Evolutionary conservation across 805 yeast genomes (phyloP).

Genomic region (Saccharomycopsis sp.): DNA sequence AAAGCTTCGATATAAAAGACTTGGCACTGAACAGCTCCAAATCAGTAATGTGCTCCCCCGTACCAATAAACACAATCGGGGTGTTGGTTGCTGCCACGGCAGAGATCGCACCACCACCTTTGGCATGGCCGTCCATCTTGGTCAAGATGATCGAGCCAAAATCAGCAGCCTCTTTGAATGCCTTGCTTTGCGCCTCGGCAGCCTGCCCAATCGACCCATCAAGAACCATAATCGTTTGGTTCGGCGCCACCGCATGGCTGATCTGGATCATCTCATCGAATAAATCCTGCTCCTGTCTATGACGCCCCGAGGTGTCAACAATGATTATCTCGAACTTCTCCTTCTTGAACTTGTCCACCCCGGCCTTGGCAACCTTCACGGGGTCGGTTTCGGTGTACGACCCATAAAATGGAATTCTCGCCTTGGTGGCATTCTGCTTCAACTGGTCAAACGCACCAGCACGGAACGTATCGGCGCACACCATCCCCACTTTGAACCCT

Average conservation of each 20-base stretch:
- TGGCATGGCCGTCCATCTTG: constrained; percentile 97
- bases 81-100: constrained; percentile 97
- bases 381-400: constrained; percentile 95
- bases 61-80: constrained; percentile 93
- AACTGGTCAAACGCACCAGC: constrained; percentile 99
- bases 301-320: constrained; percentile 97
- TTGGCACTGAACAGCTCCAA: constrained; percentile 85
- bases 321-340: constrained; percentile 89
- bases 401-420: constrained; percentile 90
- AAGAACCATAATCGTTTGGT: constrained; percentile 93
- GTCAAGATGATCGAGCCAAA: constrained; percentile 94
- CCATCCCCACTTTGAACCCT: constrained; percentile 91
- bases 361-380: constrained; percentile 80
- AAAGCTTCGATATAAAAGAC: constrained; percentile 79
- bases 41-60: constrained; percentile 95
- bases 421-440: constrained; percentile 94
- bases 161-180: constrained; percentile 86
- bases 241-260: constrained; percentile 78
- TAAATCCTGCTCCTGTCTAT: constrained; percentile 85
- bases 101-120: constrained; percentile 98
- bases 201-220: constrained; percentile 99
- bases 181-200: constrained; percentile 89
- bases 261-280: constrained; percentile 94
- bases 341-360: constrained; percentile 83
- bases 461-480: constrained; percentile 98